Conservation (phyloP, 805 yeast genomes). For the Starmera quercuum region DNA sequence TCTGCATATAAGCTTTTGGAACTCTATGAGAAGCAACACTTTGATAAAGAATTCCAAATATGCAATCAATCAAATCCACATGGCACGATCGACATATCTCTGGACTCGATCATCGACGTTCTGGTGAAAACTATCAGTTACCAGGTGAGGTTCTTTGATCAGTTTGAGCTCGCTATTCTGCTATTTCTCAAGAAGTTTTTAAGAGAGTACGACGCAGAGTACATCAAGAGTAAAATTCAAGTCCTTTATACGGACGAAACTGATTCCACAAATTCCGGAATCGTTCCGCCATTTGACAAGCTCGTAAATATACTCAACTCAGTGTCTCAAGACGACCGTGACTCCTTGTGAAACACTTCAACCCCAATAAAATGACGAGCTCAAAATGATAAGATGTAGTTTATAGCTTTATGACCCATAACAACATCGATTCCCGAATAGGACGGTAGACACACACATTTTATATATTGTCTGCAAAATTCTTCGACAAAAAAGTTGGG, state of each 20-base stretch:
- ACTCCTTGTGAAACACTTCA: too few species aligned
- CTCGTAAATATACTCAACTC: too few species aligned
- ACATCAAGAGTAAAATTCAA: slow-evolving; percentile 20
- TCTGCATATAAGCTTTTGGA: slow-evolving; percentile 44
- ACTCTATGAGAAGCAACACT: slow-evolving; percentile 21
- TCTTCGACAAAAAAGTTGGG: too few species aligned
- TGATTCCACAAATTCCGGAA: slow-evolving; percentile 15
- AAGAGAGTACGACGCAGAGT: slow-evolving; percentile 24
- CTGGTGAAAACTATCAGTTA: slow-evolving; percentile 49
- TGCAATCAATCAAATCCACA: slow-evolving; percentile 10
- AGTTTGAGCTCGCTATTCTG: slow-evolving; percentile 35
- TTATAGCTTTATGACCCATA: too few species aligned
- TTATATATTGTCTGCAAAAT: too few species aligned
- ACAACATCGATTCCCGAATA: too few species aligned
- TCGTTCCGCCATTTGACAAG: slow-evolving; percentile 20
- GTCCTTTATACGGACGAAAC: slow-evolving; percentile 21
- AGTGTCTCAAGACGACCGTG: too few species aligned
- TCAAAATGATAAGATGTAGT: too few species aligned
- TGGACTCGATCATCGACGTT: slow-evolving; percentile 33
- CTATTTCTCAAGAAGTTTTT: slow-evolving; percentile 37
- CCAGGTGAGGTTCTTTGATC: slow-evolving; percentile 60
- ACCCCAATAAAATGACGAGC: too few species aligned
- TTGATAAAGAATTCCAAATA: slow-evolving; percentile 9
- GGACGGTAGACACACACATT: too few species aligned
- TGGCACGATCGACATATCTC: slow-evolving; percentile 14